Evolutionary conservation across 2,329 filamentous ascomycete genomes (phyloP).

Genomic region (Geosmithia morbida): DNA sequence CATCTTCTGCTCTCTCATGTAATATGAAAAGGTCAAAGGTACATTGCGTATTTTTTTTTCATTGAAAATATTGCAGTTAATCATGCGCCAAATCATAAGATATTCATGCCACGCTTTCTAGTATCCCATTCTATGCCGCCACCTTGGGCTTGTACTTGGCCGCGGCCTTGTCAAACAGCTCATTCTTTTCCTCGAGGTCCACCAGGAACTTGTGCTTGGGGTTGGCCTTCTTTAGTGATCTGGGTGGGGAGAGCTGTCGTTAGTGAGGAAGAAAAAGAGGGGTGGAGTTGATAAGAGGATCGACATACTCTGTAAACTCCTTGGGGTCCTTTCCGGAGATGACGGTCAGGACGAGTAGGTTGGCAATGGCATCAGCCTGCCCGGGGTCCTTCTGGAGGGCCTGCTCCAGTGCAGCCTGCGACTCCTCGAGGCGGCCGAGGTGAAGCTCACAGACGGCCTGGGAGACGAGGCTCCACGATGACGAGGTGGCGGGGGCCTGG

Average conservation of each 20-base stretch:
- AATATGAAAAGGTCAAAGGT: neutral
- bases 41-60: neutral
- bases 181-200: constrained; percentile 74
- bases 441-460: constrained; percentile 89
- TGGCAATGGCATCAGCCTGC: constrained; percentile 65
- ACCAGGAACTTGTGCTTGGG: constrained; percentile 55
- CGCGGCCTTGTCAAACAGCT: constrained; percentile 74
- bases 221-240: constrained; percentile 40
- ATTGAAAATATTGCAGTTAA: neutral
- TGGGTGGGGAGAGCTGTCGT: constrained; percentile 15
- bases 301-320: constrained; percentile 47
- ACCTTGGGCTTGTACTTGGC: constrained; percentile 81
- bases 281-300: neutral
- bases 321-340: constrained; percentile 58
- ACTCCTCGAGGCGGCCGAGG: constrained; percentile 76
- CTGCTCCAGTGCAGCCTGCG: constrained; percentile 71
- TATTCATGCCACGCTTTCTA: constrained; percentile 6
- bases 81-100: constrained; percentile 11
- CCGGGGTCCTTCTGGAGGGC: constrained; percentile 60
- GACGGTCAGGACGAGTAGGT: constrained; percentile 65
- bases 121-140: constrained; percentile 24
- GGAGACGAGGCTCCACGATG: constrained; percentile 61
- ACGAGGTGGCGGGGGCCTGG: constrained; percentile 68
- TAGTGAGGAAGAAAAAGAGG: constrained; percentile 6
- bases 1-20: neutral